These are phyloP conservation scores for Paspalum notatum DNA, from an alignment of 176 grass and related monocot species.

Conservation along the genomic window DNA sequence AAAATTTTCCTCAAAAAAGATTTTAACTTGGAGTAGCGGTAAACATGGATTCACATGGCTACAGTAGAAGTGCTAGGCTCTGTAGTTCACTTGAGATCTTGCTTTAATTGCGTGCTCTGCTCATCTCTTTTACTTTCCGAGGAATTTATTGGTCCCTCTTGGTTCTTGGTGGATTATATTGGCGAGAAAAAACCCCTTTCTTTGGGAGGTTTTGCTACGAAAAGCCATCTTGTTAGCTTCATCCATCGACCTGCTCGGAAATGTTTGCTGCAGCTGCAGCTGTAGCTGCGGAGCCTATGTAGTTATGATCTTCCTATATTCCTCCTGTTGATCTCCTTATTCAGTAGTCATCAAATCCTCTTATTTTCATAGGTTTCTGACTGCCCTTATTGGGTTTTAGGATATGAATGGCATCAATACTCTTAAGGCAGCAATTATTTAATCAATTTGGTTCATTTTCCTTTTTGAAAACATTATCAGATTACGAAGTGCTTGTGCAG, in stretches of 20 bases:
- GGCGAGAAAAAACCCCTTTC: not conserved
- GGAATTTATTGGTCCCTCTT: not conserved
- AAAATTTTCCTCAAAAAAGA: not conserved
- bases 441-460: not conserved
- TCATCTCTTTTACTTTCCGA: not conserved
- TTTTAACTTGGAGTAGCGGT: not conserved
- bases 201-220: not conserved
- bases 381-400: not conserved
- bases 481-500: not conserved
- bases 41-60: not conserved
- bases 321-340: not conserved
- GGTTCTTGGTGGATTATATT: conserved; percentile 17
- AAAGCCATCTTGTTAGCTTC: conserved; percentile 17
- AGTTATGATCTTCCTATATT: not conserved
- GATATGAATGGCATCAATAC: not conserved
- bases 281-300: no score
- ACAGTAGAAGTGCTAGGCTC: not conserved
- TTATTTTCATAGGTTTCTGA: not conserved
- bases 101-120: conserved; percentile 10
- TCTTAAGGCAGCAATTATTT: not conserved
- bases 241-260: not conserved
- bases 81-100: conserved; percentile 16
- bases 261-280: no score
- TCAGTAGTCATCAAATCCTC: not conserved
- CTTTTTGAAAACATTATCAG: not conserved